Evolutionary conservation across 1,284 basidiomycete species (phyloP).

Genomic region (Sanghuangporus sanghuang): DNA sequence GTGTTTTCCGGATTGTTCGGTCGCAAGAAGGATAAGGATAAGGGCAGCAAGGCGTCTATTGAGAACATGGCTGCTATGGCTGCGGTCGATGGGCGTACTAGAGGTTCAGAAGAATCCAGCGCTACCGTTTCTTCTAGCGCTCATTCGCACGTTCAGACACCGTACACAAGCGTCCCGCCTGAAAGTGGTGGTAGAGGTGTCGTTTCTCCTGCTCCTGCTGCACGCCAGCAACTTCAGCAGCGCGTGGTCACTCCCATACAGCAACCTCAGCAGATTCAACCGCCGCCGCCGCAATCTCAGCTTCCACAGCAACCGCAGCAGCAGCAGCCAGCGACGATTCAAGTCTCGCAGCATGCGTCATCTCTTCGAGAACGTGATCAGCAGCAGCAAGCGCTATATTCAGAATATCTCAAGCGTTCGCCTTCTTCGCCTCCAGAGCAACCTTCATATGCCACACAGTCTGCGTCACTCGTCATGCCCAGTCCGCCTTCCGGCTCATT

Average conservation of each 20-base stretch:
- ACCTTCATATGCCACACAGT: conserved; percentile 63
- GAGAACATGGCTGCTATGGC: conserved; percentile 44
- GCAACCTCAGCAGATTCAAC: conserved; percentile 26
- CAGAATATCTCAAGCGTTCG: conserved; percentile 81
- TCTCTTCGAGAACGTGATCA: conserved; percentile 83
- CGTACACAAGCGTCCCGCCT: conserved; percentile 16
- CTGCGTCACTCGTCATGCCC: conserved; percentile 53
- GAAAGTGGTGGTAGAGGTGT: conserved; percentile 7
- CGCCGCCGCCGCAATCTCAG: not conserved
- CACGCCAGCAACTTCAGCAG: conserved; percentile 6
- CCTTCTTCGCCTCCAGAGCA: conserved; percentile 71
- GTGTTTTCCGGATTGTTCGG: conserved; percentile 73
- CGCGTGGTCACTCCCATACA: conserved; percentile 5
- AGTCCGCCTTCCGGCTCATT: conserved; percentile 30
- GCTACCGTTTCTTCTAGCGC: conserved; percentile 15
- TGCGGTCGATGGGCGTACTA: conserved; percentile 29
- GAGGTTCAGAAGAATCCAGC: conserved; percentile 22
- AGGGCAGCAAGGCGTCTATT: conserved; percentile 47
- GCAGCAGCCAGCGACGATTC: conserved; percentile 6
- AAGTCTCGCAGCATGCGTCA: conserved; percentile 39
- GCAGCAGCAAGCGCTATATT: conserved; percentile 84
- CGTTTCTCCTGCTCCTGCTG: conserved; percentile 7
- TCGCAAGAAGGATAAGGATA: conserved; percentile 75
- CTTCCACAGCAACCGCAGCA: not conserved
- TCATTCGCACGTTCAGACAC: conserved; percentile 12